These are phyloP conservation scores for Triticum dicoccoides DNA, from an alignment of 176 grass and related monocot species.

Conservation along the genomic window DNA sequence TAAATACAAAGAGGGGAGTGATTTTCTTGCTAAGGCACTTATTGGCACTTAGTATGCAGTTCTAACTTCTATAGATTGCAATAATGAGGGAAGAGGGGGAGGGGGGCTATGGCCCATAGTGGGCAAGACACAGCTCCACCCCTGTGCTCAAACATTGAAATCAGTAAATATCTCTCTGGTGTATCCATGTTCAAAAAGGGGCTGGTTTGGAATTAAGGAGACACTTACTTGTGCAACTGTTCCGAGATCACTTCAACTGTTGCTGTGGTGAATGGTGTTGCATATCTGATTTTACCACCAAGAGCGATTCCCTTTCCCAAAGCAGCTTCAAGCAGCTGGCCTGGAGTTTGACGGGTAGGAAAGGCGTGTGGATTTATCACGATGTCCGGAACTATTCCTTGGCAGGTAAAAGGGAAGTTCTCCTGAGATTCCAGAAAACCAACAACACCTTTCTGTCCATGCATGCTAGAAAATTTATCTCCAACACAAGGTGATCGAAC, in stretches of 20 bases:
- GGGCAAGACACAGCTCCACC: not conserved
- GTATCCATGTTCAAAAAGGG: not conserved
- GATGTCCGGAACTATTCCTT: slow-evolving; percentile 95
- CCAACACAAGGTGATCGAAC: slow-evolving; percentile 79
- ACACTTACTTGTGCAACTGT: slow-evolving; percentile 86
- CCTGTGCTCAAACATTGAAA: slow-evolving; percentile 19
- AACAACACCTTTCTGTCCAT: slow-evolving; percentile 93
- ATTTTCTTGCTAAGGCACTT: not conserved
- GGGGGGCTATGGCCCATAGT: not conserved
- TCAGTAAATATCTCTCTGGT: not conserved
- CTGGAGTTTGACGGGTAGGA: slow-evolving; percentile 94
- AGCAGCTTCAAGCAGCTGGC: slow-evolving; percentile 95
- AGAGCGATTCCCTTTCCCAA: slow-evolving; percentile 88
- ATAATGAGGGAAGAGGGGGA: not conserved
- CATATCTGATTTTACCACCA: slow-evolving; percentile 65
- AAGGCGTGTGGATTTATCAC: slow-evolving; percentile 99
- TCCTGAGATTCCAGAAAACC: slow-evolving; percentile 94
- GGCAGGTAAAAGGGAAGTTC: slow-evolving; percentile 78
- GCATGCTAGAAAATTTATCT: slow-evolving; percentile 98
- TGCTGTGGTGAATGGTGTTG: slow-evolving; percentile 84
- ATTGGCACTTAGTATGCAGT: not conserved
- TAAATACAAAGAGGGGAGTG: not conserved
- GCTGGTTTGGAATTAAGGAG: slow-evolving; percentile 8
- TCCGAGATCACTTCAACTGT: slow-evolving; percentile 73
- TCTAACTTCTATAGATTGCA: not conserved